Evolutionary conservation across 768 basidiomycete species (phyloP).

Genomic region (Pulveroboletus ravenelii): DNA sequence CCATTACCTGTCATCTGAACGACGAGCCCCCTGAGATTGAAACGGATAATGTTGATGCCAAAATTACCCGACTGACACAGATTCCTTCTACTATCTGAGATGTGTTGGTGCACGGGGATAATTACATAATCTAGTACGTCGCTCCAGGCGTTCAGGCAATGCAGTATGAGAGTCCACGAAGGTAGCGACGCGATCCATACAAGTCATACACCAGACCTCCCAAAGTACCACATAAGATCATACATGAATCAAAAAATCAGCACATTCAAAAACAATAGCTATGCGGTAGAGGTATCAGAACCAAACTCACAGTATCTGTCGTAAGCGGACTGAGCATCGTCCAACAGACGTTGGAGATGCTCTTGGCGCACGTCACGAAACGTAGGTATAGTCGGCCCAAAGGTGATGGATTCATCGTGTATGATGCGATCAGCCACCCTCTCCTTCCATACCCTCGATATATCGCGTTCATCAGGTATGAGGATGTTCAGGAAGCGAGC

Average conservation of each 20-base stretch:
- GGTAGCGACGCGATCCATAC: too few species aligned
- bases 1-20: too few species aligned
- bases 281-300: background rate
- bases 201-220: background rate
- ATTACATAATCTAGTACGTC: too few species aligned
- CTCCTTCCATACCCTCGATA: slow-evolving; percentile 15
- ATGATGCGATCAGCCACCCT: slow-evolving; percentile 16
- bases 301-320: background rate
- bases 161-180: too few species aligned
- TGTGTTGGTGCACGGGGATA: too few species aligned
- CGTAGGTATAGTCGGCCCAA: slow-evolving; percentile 12
- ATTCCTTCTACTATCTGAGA: too few species aligned
- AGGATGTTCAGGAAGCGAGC: slow-evolving; percentile 9
- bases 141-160: too few species aligned
- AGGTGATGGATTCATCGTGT: slow-evolving; percentile 9
- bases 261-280: background rate
- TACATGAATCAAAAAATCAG: too few species aligned
- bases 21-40: too few species aligned
- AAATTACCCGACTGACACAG: too few species aligned
- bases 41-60: too few species aligned
- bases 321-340: slow-evolving; percentile 11
- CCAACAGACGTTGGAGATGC: slow-evolving; percentile 8
- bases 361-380: slow-evolving; percentile 11
- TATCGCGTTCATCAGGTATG: slow-evolving; percentile 13
- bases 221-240: background rate